Base-by-base conservation (phyloP, 164 flowering plant species). In the Vitis vinifera region DNA sequence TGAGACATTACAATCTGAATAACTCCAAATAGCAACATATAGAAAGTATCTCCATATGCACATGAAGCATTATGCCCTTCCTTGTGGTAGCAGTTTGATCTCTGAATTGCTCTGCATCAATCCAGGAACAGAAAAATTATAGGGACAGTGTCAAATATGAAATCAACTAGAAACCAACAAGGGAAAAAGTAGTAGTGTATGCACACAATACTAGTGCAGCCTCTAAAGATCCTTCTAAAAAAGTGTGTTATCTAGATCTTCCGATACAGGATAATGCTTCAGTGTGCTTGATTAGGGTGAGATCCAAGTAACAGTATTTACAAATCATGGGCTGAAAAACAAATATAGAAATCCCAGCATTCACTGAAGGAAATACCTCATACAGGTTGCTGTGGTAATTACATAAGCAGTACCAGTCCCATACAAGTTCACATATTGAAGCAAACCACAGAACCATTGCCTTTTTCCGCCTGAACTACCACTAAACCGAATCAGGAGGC, bases 21-120 rank as follows among this genome's bases (percentile, higher is more conserved):
- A 6, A 62, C 75, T 62, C 98, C 98, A 71, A 91, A 91, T 3
- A 83, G 29, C 69, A 91, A n/a, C 91, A 91, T 93, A 71, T 81
- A 88, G 15, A 66, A 27, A 53, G 23, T 71, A 57, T 68, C 71
- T 17, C 76, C 83, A 73, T 80, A 83, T 19, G 67, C 19, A 75
- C 98, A 93, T 14, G 81, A 8, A 63, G 87, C 91, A 1, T 75
- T 14, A 59, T 85, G 91, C 63, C 97, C 97, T 72, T 84, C 75
- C 58, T 55, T 73, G 76, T 91, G 96, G 72, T 77, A 89, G 59
- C 98, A 91, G 62, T 87, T 87, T 9, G 96, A 80, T 79, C 60
- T 83, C 73, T 71, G 82, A 65, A 93, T 89, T 10, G 97, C 94
- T 63, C 98, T 93, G 85, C 72, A 75, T 62, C 61, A 30, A 49